Evolutionary conservation across 352 stramenopile species (phyloP).

Genomic region (Pythium oligandrum): DNA sequence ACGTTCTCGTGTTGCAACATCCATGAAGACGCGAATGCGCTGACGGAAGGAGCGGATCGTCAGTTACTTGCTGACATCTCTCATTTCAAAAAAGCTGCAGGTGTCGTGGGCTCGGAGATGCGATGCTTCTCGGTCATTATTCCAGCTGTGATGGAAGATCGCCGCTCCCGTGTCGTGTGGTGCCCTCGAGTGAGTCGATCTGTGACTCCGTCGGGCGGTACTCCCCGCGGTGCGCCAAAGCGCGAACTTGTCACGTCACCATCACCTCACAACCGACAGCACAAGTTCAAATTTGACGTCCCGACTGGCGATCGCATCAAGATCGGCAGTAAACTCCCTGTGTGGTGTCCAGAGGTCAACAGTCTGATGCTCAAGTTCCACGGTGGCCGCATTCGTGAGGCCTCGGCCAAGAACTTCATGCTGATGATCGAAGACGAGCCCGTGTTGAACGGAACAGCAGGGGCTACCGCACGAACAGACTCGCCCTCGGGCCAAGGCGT

Average conservation of each 20-base stretch:
- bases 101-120: constrained; percentile 75
- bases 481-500: constrained; percentile 10
- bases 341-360: constrained; percentile 85
- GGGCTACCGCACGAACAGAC: not conserved
- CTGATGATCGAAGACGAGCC: constrained; percentile 74
- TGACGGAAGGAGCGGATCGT: constrained; percentile 52
- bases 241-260: constrained; percentile 63
- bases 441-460: constrained; percentile 4
- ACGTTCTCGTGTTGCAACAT: constrained; percentile 83
- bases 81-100: constrained; percentile 77
- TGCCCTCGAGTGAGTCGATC: constrained; percentile 66
- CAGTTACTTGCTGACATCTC: constrained; percentile 83
- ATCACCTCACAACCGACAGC: constrained; percentile 63
- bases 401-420: constrained; percentile 90
- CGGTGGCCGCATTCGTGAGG: constrained; percentile 77
- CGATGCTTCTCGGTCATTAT: constrained; percentile 77
- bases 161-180: constrained; percentile 76
- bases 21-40: constrained; percentile 34
- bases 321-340: constrained; percentile 78
- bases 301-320: constrained; percentile 70
- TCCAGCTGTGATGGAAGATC: constrained; percentile 78
- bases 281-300: constrained; percentile 73
- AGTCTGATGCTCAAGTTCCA: constrained; percentile 89
- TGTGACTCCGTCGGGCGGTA: constrained; percentile 56
- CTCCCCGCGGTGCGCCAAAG: constrained; percentile 44